Conservation (phyloP, 208 protist species). For the Porcisia hertigi region DNA sequence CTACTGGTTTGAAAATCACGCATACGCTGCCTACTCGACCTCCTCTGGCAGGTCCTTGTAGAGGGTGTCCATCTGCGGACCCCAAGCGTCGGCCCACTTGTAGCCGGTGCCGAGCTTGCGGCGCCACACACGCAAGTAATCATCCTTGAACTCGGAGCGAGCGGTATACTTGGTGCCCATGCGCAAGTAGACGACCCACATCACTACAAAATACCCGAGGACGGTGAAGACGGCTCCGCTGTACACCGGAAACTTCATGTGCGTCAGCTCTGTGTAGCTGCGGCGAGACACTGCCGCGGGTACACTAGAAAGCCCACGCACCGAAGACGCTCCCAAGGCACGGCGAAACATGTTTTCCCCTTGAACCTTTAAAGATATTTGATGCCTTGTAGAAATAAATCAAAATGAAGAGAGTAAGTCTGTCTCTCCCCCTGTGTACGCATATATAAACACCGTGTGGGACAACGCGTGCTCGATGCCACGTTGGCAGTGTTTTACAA, state of each 20-base stretch:
- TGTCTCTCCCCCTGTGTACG: too few relatives aligned
- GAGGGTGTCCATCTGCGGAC: conserved; percentile 75
- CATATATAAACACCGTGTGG: too few relatives aligned
- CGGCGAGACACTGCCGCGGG: conserved; percentile 32
- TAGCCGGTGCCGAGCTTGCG: conserved; percentile 89
- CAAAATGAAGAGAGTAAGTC: neutral
- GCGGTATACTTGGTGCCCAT: conserved; percentile 50
- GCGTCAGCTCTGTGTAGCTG: conserved; percentile 78
- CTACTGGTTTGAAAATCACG: neutral
- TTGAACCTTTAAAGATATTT: neutral
- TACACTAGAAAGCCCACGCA: conserved; percentile 32
- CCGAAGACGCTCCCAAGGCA: conserved; percentile 45
- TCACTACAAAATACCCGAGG: conserved; percentile 70
- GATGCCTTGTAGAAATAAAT: neutral
- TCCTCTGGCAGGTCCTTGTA: conserved; percentile 81
- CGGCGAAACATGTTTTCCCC: conserved; percentile 67
- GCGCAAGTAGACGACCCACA: conserved; percentile 74
- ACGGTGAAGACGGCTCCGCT: conserved; percentile 40
- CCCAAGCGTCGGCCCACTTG: conserved; percentile 89
- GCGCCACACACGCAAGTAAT: conserved; percentile 84
- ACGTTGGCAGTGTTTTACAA: neutral
- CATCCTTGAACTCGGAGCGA: conserved; percentile 73
- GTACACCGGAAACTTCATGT: conserved; percentile 85
- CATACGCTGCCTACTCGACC: conserved; percentile 46
- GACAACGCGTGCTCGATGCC: neutral